Conservation (phyloP, 2,329 filamentous ascomycete species). For the Colletotrichum lentis region DNA sequence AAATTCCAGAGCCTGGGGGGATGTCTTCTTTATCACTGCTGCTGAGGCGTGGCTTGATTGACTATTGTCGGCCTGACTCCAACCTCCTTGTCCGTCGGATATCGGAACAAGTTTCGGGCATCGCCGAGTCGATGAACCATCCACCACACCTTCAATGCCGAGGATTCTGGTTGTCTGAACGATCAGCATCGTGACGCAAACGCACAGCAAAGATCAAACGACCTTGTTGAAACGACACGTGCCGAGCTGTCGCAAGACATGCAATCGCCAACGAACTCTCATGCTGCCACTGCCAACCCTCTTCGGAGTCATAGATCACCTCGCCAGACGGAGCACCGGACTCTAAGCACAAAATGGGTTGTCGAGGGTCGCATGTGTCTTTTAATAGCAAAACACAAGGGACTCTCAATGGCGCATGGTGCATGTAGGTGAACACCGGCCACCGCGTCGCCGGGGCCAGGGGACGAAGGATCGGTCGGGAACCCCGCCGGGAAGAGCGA, state of each 20-base stretch:
- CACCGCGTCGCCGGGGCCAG: background rate
- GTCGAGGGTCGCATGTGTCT: conserved; percentile 1
- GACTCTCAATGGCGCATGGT: background rate
- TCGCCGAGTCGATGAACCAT: conserved; percentile 1
- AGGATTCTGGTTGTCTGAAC: conserved; percentile 1
- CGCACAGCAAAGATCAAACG: background rate
- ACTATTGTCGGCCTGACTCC: background rate
- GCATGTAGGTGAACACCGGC: background rate
- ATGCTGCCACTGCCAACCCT: background rate
- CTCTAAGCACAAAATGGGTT: background rate
- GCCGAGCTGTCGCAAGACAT: background rate
- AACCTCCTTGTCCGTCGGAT: background rate
- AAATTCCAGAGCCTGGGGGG: background rate
- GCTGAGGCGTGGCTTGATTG: background rate
- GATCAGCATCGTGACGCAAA: conserved; percentile 17
- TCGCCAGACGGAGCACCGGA: background rate
- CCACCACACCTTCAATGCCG: background rate
- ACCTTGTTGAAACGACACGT: conserved; percentile 4
- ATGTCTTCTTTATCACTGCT: conserved; percentile 10
- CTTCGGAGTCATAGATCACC: background rate
- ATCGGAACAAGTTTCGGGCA: background rate
- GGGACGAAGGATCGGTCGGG: background rate
- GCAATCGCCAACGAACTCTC: background rate
- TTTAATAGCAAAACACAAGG: background rate
- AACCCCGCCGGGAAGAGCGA: background rate